Evolutionary conservation across 441 rosid species (phyloP), one percentile per base, ranked within the genome.

Genomic region (Manihot esculenta): DNA sequence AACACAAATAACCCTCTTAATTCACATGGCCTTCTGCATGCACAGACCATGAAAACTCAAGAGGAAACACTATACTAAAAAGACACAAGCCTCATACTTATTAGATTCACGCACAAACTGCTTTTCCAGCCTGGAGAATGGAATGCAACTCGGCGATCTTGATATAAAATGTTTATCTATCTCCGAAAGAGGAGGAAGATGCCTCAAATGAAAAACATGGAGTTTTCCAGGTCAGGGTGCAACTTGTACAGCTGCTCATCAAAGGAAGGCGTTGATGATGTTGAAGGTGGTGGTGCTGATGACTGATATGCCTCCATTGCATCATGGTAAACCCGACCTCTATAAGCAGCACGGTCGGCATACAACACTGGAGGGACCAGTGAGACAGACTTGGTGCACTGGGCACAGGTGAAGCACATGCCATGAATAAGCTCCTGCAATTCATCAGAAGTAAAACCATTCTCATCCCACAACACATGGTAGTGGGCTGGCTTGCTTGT

Each of bases 401-500:
- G 87, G 69, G 94, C 87, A 76, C 81, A 88, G 55, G 96, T 89
- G 78, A 84, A 93, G 66, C 95, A 91, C 83, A 91, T 72, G 79
- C 78, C 71, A 26, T 89, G 84, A 35, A 86, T 88, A 13, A 93
- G 85, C 73, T 84, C 82, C 76, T 93, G 89, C 65, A 89, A 41
- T 9, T 78, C 76, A 62, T 89, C 95, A 0, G 90, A 84, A 17
- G 77, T 56, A 68, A 90, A 85, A 0, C 63, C 68, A 8, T 89
- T 79, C 48, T 89, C 88, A 15, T 93, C 91, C 88, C 87, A 83
- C 0, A 90, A 75, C 35, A 86, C 89, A 15, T 83, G 82, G 59
- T 93, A 93, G 56, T 93, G 92, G 0, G 91, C 87, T 0, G 93
- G 89, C 80, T 87, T 89, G 88, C 92, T 90, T 2, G 94, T 90